Conservation (phyloP, 768 basidiomycete genomes). For the Leccinum incarnatum region DNA sequence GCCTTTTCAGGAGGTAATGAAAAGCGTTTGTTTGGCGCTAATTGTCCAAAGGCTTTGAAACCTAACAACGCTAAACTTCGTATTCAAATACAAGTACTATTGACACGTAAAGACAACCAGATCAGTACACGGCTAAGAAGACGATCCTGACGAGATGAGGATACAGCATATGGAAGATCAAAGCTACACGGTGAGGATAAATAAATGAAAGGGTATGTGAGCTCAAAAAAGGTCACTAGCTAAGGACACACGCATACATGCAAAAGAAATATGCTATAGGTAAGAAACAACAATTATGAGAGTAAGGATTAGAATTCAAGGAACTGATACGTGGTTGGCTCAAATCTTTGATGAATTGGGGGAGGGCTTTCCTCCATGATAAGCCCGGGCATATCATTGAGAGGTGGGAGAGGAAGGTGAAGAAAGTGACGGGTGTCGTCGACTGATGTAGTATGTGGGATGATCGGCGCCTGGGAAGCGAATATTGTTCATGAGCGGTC, state of each 20-base stretch:
- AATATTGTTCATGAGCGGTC: not conserved
- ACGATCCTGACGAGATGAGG: conserved; percentile 10
- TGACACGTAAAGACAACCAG: conserved; percentile 3
- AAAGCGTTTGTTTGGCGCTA: conserved; percentile 24
- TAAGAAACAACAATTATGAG: conserved; percentile 11
- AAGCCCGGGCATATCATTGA: conserved; percentile 80
- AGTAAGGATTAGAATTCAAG: conserved; percentile 60
- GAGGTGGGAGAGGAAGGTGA: conserved; percentile 69
- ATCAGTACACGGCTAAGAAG: conserved; percentile 6
- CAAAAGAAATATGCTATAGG: conserved; percentile 29
- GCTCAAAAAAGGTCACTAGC: not conserved
- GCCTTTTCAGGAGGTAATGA: conserved; percentile 18
- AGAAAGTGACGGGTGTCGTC: conserved; percentile 89
- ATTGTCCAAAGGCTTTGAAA: conserved; percentile 14
- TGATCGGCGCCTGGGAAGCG: conserved; percentile 70
- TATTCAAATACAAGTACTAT: conserved; percentile 11
- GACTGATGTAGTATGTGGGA: conserved; percentile 73
- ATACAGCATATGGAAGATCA: conserved; percentile 31
- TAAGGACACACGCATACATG: conserved; percentile 5
- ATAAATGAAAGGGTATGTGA: conserved; percentile 9
- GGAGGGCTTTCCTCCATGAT: conserved; percentile 58
- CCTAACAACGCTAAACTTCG: not conserved
- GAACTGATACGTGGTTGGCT: conserved; percentile 69
- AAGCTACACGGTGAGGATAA: conserved; percentile 26
- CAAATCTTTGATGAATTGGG: conserved; percentile 60